Base-by-base conservation (phyloP, 2,329 filamentous ascomycete genomes). In the Neopestalotiopsis clavispora region DNA sequence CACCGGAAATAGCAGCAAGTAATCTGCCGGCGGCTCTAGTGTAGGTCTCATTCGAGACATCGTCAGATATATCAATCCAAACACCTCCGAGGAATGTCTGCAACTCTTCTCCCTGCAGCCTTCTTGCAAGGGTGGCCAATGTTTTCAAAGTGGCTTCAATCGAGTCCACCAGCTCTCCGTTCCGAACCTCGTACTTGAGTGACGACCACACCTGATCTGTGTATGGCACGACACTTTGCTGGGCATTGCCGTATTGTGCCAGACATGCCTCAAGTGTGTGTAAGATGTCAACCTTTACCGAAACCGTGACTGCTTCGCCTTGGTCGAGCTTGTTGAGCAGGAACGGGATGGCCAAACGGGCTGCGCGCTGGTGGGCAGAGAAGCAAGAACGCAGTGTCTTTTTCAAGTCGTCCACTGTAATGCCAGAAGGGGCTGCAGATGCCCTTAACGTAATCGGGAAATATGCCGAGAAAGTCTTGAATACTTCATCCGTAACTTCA, bases 151-250 rank as follows among this genome's bases (percentile, higher is more conserved):
- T 89, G 3, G 84, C 84, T 74, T 87, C 85, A 14, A 89, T 86
- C 0, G 84, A 84, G 70, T 89, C 88, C 69, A 86, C 84, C 9
- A 87, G 82, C 69, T 90, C 88, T 13, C 88, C 88, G 67, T 90
- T 89, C 42, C 88, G 85, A 13, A 90, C 88, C 71, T 90, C 88
- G 70, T 89, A 90, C 74, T 90, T 90, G 61, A 90, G 83, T n/a
- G 87, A 87, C 38, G 82, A 81, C 88, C 88, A 90, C 61, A 89
- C 84, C 59, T 84, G 82, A 64, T 84, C 80, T 20, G 82, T 78
- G 63, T 85, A 84, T 0, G 87, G 87, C 1, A 79, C 80, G 14
- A 89, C 75, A 9, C 82, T 85, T 67, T 84, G 78, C 42, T 83
- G 78, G 0, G 84, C 80, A 52, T 85, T 77, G 1, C 81, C 76